A percentile compares a stretch with the other conserved stretches of the same genome.
Evolutionary conservation across 495 filamentous ascomycete species (phyloP).

Genomic region (Penicillium goetzii): DNA sequence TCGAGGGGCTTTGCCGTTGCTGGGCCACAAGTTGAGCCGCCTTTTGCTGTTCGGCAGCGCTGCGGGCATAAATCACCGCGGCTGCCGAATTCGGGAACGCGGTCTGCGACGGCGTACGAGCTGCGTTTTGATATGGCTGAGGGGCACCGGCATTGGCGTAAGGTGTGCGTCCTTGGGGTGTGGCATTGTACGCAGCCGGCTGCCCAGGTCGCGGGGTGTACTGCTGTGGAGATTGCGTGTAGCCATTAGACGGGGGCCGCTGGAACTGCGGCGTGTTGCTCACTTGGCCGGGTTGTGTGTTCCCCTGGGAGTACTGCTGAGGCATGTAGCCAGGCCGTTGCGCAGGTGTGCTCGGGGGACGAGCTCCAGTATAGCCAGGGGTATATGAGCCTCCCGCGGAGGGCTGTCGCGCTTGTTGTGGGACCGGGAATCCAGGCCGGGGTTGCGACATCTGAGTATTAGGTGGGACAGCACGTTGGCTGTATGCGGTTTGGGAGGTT

Average conservation of each 20-base stretch:
- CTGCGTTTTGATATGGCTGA: constrained; percentile 23
- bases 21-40: constrained; percentile 48
- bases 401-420: constrained; percentile 47
- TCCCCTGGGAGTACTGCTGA: constrained; percentile 43
- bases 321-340: constrained; percentile 45
- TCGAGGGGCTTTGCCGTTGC: constrained; percentile 41
- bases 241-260: constrained; percentile 48
- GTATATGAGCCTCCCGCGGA: constrained; percentile 40
- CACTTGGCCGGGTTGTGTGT: constrained; percentile 45
- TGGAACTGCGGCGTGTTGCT: constrained; percentile 43
- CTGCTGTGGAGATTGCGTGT: constrained; percentile 44
- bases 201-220: constrained; percentile 48
- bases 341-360: constrained; percentile 48
- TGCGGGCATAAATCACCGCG: constrained; percentile 46
- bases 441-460: constrained; percentile 40
- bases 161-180: constrained; percentile 34
- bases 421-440: constrained; percentile 41
- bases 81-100: constrained; percentile 47
- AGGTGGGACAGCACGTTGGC: constrained; percentile 39
- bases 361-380: constrained; percentile 40
- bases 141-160: constrained; percentile 37
- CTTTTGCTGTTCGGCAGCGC: constrained; percentile 52
- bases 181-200: constrained; percentile 41
- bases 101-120: constrained; percentile 36
- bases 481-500: constrained; percentile 36